Base-by-base conservation (phyloP, 306 rosid genomes). In the Aeschynomene evenia region DNA sequence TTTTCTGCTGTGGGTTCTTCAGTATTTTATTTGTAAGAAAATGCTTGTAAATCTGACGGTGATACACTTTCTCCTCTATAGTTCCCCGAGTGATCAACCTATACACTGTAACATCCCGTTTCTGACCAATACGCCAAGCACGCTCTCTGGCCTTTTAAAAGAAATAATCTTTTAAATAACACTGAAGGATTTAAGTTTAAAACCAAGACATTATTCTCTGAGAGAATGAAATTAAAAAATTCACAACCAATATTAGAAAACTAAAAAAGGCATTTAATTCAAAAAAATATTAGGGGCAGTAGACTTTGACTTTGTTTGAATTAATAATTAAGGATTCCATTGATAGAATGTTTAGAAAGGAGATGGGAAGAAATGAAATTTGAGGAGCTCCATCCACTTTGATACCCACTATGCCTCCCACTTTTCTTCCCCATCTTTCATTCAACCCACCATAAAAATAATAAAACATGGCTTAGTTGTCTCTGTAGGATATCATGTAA, bases 121-220 rank as follows among this genome's bases (percentile, higher is more conserved):
- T 86, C 86, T 94, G 99, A 84, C 99, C 99, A 63, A 94, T 91
- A 72, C 99, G 91, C 99, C 96, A 94, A 58, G 99, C 97, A 37
- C 97, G 92, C 81, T 91, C 99, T 74, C 97, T 88, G 53, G 99
- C 99, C 99, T 94, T 82, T 74, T 48, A 66, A 70, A 82, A 52
- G 53, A 61, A 80, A 75, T 23, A 29, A 46, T 48, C 69, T 29
- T 45, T 20, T 45, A 68, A 63, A 51, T 80, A 70, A 73, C 70
- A 56, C n/a, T 22, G 36, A 29, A 67, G 34, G 20, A 43, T 73
- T 73, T 69, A 51, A 69, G 21, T 50, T 64, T 28, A 77, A 33
- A 76, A 23, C 62, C 58, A 48, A 22, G 50, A 42, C 36, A 71
- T 16, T 56, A 57, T 66, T 36, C 71, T 51, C 40, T 34, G 49